These are phyloP conservation scores for Biancaea sappan DNA, from an alignment of 306 rosid genomes.

Conservation along the genomic window DNA sequence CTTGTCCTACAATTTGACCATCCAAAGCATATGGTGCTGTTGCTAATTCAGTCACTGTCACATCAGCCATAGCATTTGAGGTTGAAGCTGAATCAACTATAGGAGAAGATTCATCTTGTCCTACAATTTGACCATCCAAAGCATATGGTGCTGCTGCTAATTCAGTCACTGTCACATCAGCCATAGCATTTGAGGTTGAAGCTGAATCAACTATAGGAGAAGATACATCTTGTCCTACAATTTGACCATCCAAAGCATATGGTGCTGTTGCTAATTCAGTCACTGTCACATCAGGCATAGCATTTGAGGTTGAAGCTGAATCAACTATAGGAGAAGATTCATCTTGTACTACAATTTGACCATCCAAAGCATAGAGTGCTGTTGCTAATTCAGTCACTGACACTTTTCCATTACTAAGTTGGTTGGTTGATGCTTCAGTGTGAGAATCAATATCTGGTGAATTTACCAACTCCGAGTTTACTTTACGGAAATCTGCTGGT, in stretches of 20 bases:
- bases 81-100: no score
- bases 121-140: no score
- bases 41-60: no score
- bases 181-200: slow-evolving; percentile 45
- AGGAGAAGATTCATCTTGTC: no score
- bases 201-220: slow-evolving; percentile 34
- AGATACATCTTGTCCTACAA: slow-evolving; percentile 42
- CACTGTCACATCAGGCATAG: no score
- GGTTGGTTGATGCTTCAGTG: slow-evolving; percentile 30
- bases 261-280: slow-evolving; percentile 23
- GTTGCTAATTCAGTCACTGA: slow-evolving; percentile 21
- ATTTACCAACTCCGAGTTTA: slow-evolving; percentile 14
- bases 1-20: no score
- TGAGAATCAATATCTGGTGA: slow-evolving; percentile 26
- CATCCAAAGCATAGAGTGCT: slow-evolving; percentile 37
- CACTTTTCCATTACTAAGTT: slow-evolving; percentile 34
- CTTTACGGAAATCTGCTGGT: slow-evolving; percentile 27
- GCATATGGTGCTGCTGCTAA: no score
- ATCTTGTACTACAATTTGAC: slow-evolving; percentile 38
- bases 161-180: no score
- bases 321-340: slow-evolving; percentile 36
- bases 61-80: no score
- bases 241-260: slow-evolving; percentile 39
- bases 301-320: slow-evolving; percentile 43
- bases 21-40: no score